These are phyloP conservation scores for Malus sylvestris DNA, from an alignment of 306 rosid species.

Conservation along the genomic window DNA sequence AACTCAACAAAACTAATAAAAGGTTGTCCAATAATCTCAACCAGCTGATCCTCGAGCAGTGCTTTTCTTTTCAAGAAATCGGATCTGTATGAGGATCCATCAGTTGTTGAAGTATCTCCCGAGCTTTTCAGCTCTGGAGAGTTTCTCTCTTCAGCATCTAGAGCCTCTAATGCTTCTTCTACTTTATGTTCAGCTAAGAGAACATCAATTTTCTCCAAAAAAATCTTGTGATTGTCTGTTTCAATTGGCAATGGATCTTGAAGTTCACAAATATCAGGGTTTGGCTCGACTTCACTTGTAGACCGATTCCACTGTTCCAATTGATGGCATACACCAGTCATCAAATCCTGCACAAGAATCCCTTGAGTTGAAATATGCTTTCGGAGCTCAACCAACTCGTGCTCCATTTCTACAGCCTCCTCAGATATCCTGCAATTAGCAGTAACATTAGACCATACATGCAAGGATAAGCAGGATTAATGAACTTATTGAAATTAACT, in stretches of 20 bases:
- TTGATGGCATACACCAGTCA: conserved; percentile 87
- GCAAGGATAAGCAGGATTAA: not conserved
- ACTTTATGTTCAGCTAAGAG: conserved; percentile 79
- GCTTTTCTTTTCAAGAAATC: conserved; percentile 59
- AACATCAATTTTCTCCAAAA: conserved; percentile 68
- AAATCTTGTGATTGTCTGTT: conserved; percentile 34
- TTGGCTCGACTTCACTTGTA: conserved; percentile 32
- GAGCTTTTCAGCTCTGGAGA: conserved; percentile 51
- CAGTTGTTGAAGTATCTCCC: conserved; percentile 46
- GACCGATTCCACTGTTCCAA: conserved; percentile 70
- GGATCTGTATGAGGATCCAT: conserved; percentile 47
- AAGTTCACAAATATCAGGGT: conserved; percentile 38
- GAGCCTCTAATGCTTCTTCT: conserved; percentile 87
- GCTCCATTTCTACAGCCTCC: conserved; percentile 92
- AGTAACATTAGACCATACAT: conserved; percentile 12
- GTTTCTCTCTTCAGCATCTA: conserved; percentile 76
- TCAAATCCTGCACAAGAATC: conserved; percentile 88
- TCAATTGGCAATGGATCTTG: conserved; percentile 47
- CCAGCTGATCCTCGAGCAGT: conserved; percentile 59
- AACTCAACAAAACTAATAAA: conserved; percentile 52
- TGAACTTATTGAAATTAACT: not conserved
- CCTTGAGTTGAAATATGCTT: conserved; percentile 87
- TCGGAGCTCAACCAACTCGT: conserved; percentile 78
- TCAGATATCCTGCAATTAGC: conserved; percentile 71
- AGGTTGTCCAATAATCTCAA: conserved; percentile 63